These are phyloP conservation scores for Cytospora piceae DNA, from an alignment of 2,329 filamentous ascomycete genomes.

Conservation along the genomic window DNA sequence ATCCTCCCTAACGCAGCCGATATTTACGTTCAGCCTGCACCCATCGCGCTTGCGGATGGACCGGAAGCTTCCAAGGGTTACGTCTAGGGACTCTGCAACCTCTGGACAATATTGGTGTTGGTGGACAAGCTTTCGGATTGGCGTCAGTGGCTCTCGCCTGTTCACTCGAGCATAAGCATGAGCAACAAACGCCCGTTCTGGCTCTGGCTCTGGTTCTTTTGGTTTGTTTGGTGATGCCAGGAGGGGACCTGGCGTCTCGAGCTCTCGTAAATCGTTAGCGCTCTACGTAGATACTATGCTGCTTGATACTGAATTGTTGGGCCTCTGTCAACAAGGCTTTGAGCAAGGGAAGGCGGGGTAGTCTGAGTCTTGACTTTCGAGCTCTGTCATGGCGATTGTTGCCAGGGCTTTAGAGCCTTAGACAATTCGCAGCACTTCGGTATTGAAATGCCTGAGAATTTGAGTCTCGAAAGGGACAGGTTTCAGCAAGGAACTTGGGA, in stretches of 20 bases:
- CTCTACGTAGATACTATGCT: constrained; percentile 30
- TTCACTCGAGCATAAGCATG: not conserved
- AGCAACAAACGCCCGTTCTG: constrained; percentile 21
- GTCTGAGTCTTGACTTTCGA: constrained; percentile 13
- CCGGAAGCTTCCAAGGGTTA: not conserved
- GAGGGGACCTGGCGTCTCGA: constrained; percentile 8
- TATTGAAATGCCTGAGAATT: constrained; percentile 5
- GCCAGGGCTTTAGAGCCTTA: not conserved
- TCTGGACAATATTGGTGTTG: constrained; percentile 13
- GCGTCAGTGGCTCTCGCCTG: not conserved
- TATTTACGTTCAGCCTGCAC: not conserved
- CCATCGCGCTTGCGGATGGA: not conserved
- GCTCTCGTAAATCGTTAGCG: constrained; percentile 29
- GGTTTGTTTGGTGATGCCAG: constrained; percentile 10
- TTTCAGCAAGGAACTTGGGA: not conserved
- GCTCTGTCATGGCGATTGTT: constrained; percentile 2
- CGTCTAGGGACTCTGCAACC: constrained; percentile 3
- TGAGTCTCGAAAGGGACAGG: not conserved
- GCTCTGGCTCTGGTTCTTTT: not conserved
- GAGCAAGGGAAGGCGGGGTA: constrained; percentile 19
- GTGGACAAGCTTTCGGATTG: not conserved
- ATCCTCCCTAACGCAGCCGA: not conserved
- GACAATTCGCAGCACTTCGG: not conserved
- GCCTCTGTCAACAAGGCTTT: constrained; percentile 10
- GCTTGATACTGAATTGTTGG: constrained; percentile 23